Percentiles rank a stretch among this genome's conserved stretches.
Conservation (phyloP, 2,329 filamentous ascomycete species). For the Hortaea werneckii region DNA sequence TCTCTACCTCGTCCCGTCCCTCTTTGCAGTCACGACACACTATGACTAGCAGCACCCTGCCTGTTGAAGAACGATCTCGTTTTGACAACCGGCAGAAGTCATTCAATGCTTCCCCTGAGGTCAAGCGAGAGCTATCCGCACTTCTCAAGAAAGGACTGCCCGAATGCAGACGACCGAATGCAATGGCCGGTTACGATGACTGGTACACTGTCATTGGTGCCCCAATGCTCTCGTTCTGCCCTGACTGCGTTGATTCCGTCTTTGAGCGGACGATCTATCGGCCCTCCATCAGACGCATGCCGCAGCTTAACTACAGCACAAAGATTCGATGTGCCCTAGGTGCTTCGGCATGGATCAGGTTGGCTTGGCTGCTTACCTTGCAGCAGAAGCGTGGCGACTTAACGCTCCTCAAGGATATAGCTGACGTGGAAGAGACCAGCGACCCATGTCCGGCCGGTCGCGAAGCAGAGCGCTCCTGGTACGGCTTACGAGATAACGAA, state of each 20-base stretch:
- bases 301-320: conserved; percentile 46
- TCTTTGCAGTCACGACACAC: conserved; percentile 6
- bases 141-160: conserved; percentile 40
- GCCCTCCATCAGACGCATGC: conserved; percentile 53
- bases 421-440: conserved; percentile 48
- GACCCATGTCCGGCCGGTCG: conserved; percentile 49
- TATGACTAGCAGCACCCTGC: conserved; percentile 4
- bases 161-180: conserved; percentile 57
- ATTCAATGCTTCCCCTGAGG: conserved; percentile 15
- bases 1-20: conserved; percentile 3
- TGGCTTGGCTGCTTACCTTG: conserved; percentile 71
- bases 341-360: conserved; percentile 62
- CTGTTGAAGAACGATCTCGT: conserved; percentile 5
- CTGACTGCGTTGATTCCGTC: conserved; percentile 62
- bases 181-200: conserved; percentile 56
- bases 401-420: conserved; percentile 58
- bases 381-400: conserved; percentile 59
- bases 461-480: conserved; percentile 57
- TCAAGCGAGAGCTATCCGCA: conserved; percentile 37
- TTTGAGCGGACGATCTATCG: conserved; percentile 60
- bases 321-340: conserved; percentile 70
- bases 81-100: conserved; percentile 9
- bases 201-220: conserved; percentile 70
- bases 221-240: conserved; percentile 69
- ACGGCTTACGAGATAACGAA: conserved; percentile 60